Base-by-base conservation (phyloP, 768 basidiomycete species). In the Cystobasidium onofrii region DNA sequence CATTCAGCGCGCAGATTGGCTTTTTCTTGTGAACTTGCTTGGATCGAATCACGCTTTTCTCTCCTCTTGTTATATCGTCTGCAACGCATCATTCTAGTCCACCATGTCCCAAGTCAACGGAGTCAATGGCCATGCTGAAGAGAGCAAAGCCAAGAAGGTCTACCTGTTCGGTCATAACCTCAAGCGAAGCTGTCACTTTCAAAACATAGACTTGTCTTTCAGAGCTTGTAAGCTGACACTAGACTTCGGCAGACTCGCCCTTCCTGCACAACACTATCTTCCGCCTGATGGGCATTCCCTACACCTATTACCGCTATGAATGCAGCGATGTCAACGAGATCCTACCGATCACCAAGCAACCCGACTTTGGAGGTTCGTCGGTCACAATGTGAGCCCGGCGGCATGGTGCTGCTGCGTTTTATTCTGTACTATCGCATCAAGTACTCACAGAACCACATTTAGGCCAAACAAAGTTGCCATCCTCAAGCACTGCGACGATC, bases 211-310 rank as follows among this genome's bases (percentile, higher is more conserved):
- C 46, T 15, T 12, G 46, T 20, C 15, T n/a, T 15, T 60, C 33
- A 29, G 29, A 60, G 6, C 57, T 4, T 29, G 6, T 6, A 27
- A 60, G 31, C 25, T 60, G 20, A 34, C 27, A 29, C 25, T 6
- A 6, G 31, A 27, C 57, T 12, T 60, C 25, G 15, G 13, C 65
- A 67, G 65, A 78, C 64, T 76, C 78, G 2, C 77, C 77, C 12
- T 79, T 76, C 75, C 67, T 79, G 0, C 78, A 79, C 76, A 79
- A 79, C 76, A 79, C 78, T 27, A 75, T 78, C 69, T 77, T 75
- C 20, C 65, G 76, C 2, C 63, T 76, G 31, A 73, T 74, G 4
- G 77, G 75, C 61, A 76, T 79, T 0, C 74, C 74, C 23, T 54
- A 60, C 57, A 60, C 25, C 13, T 60, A 60, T 20, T 60, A 27